Evolutionary conservation across 129 eudicot species (phyloP), one percentile per base, ranked within the genome.

Genomic region (Escallonia rubra): DNA sequence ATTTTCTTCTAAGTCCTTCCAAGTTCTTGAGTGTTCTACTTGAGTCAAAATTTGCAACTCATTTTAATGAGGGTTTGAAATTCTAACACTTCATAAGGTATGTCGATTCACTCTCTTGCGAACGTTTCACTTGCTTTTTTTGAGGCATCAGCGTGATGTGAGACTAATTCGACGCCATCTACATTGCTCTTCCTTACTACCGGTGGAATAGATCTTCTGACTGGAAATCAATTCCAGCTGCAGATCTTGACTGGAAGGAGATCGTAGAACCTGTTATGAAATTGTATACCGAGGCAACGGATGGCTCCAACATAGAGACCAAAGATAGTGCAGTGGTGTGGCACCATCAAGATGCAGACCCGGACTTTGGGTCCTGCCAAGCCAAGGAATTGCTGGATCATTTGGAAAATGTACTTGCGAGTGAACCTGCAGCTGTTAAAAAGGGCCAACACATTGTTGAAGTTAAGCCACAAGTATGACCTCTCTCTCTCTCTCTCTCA

Each of bases 331-430:
- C 85, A 15, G 45, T 89, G 50, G 96, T 89, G 69, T 89, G 96
- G 96, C 96, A 89, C 64, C 87, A 85, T 79, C 89, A 85, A 57
- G 90, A 85, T 67, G 92, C 96, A 15, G 96, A 85, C 64, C 85
- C 89, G 3, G 92, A 89, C 65, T 89, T 89, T 16, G 96, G 92
- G 44, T 83, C 96, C 46, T 89, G 96, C 81, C 96, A 89, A 58
- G 92, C 92, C 3, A 89, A 80, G 69, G 96, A 89, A 65, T 66
- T 89, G 69, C 11, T 89, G 83, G 82, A 78, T 76, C 96, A 89
- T 80, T 65, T 89, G 71, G 96, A 89, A 69, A 89, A 85, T 43
- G 92, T 89, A 51, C 87, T 89, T 40, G 83, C 90, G 43, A 89
- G 83, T 68, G 96, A 85, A 79, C 92, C 96, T 1, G 87, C 83